phyloP scores from a whole-genome alignment of 768 basidiomycete genomes.

The Hericium rajendrae region DNA sequence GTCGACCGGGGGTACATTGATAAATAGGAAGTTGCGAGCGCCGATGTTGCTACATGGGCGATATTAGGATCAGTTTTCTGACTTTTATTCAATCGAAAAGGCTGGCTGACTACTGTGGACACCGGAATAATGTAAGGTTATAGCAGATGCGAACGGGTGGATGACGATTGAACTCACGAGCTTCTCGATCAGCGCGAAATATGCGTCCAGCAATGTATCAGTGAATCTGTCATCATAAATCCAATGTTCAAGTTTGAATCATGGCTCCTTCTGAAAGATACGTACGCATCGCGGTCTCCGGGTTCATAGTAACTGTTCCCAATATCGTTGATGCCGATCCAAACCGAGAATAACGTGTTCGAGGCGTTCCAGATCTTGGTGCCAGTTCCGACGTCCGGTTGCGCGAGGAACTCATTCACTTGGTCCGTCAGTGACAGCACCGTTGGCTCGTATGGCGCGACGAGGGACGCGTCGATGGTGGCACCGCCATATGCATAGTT shows the following conservation, averaged over 20 bases:
- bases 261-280: slow-evolving; percentile 1
- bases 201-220: slow-evolving; percentile 36
- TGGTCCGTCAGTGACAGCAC: slow-evolving; percentile 52
- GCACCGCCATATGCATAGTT: slow-evolving; percentile 49
- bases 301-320: slow-evolving; percentile 40
- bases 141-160: not conserved
- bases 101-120: not conserved
- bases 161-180: slow-evolving; percentile 27
- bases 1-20: slow-evolving; percentile 52
- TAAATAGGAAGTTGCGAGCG: slow-evolving; percentile 52
- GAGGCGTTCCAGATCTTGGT: slow-evolving; percentile 44
- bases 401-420: slow-evolving; percentile 45
- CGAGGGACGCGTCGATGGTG: slow-evolving; percentile 50
- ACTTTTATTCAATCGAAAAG: not conserved
- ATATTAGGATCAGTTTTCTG: not conserved
- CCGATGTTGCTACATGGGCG: slow-evolving; percentile 28
- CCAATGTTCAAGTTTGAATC: too few relatives aligned
- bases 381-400: slow-evolving; percentile 37
- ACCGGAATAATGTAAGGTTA: not conserved
- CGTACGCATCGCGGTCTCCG: slow-evolving; percentile 42
- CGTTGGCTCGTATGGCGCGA: slow-evolving; percentile 40
- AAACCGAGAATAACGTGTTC: slow-evolving; percentile 56
- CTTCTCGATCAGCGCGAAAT: slow-evolving; percentile 42
- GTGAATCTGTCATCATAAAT: slow-evolving; percentile 30
- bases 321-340: slow-evolving; percentile 67